These are phyloP conservation scores for Rhizopogon vinicolor DNA, from an alignment of 768 basidiomycete genomes.

Conservation along the genomic window DNA sequence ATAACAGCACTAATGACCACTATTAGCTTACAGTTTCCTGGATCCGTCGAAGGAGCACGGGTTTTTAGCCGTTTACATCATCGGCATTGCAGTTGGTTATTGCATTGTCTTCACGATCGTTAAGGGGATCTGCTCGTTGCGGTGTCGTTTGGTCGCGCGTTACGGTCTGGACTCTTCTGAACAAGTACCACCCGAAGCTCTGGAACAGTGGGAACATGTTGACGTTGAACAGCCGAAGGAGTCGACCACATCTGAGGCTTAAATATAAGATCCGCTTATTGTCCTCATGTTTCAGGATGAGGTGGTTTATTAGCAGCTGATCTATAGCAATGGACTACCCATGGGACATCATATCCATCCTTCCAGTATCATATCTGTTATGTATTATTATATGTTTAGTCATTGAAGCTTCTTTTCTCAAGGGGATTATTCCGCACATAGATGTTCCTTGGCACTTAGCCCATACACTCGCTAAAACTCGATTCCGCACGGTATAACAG, in stretches of 20 bases:
- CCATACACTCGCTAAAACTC: not conserved
- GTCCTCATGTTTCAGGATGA: not conserved
- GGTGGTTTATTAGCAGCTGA: not conserved
- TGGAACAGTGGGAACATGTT: slow-evolving; percentile 46
- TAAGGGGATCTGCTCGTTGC: slow-evolving; percentile 35
- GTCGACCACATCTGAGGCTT: slow-evolving; percentile 7
- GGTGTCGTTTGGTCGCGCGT: slow-evolving; percentile 27
- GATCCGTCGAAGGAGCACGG: slow-evolving; percentile 41
- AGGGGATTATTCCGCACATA: not conserved
- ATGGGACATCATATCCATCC: not conserved
- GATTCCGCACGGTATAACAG: not conserved
- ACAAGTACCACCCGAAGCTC: slow-evolving; percentile 14
- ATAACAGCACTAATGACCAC: slow-evolving; percentile 2
- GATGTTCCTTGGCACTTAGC: not conserved
- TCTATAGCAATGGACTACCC: not conserved
- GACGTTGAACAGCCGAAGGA: slow-evolving; percentile 18
- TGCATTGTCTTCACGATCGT: slow-evolving; percentile 48
- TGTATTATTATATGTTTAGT: not conserved
- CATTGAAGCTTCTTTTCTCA: not conserved
- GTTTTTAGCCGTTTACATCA: slow-evolving; percentile 55
- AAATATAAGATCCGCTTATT: not conserved
- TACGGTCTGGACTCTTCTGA: slow-evolving; percentile 3
- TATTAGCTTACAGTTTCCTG: slow-evolving; percentile 63
- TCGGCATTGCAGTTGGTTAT: slow-evolving; percentile 53
- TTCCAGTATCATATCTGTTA: not conserved